phyloP scores from a whole-genome alignment of 345 rosid genomes.

The Gossypium bickii region DNA sequence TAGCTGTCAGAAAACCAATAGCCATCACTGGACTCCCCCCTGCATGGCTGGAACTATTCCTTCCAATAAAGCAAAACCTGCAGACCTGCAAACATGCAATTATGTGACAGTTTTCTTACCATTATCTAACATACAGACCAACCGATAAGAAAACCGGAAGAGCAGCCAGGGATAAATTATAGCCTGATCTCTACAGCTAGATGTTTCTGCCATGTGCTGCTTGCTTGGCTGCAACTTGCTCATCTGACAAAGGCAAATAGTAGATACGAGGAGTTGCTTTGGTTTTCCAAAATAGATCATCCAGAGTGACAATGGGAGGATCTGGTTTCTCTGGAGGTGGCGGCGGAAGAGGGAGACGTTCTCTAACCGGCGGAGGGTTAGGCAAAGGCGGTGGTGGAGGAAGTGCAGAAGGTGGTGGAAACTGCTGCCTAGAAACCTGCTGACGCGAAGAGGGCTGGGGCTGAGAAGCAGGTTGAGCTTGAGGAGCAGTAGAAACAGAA shows the following conservation, averaged over 20 bases:
- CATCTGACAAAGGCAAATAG: slow-evolving; percentile 87
- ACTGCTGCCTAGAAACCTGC: slow-evolving; percentile 54
- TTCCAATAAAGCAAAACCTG: slow-evolving; percentile 35
- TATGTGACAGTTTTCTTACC: slow-evolving; percentile 36
- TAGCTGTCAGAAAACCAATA: slow-evolving; percentile 26
- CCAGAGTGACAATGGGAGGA: slow-evolving; percentile 84
- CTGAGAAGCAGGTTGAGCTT: slow-evolving; percentile 35
- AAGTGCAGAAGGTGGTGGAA: slow-evolving; percentile 46
- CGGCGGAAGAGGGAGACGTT: slow-evolving; percentile 52
- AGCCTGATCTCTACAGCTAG: slow-evolving; percentile 41
- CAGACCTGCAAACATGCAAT: slow-evolving; percentile 44
- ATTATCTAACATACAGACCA: slow-evolving; percentile 26
- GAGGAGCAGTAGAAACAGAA: slow-evolving; percentile 23
- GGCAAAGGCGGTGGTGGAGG: slow-evolving; percentile 62
- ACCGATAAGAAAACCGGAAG: slow-evolving; percentile 16
- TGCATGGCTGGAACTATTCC: slow-evolving; percentile 26
- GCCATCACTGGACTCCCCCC: slow-evolving; percentile 22
- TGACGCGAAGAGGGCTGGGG: slow-evolving; percentile 52
- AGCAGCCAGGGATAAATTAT: slow-evolving; percentile 23
- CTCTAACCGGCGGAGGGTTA: slow-evolving; percentile 45
- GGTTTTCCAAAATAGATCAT: slow-evolving; percentile 92
- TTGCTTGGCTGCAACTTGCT: slow-evolving; percentile 76
- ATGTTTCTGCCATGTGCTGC: slow-evolving; percentile 35
- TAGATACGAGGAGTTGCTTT: slow-evolving; percentile 94
- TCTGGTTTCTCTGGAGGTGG: slow-evolving; percentile 74